Evolutionary conservation across 495 filamentous ascomycete genomes (phyloP).

Genomic region (Ascobolus immersus): DNA sequence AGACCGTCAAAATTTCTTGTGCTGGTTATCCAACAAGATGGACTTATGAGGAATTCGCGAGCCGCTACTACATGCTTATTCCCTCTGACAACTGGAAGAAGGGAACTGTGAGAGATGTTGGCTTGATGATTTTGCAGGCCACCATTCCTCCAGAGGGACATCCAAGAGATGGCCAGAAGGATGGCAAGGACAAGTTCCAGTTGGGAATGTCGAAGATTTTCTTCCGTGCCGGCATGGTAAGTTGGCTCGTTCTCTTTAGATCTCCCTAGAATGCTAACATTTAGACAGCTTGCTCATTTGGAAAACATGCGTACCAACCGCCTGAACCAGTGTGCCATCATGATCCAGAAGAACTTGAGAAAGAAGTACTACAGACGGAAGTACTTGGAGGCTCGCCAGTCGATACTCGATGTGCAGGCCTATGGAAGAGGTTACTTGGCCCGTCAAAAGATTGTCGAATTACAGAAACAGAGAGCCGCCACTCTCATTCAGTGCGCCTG

Average conservation of each 20-base stretch:
- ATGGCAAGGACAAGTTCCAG: slow-evolving; percentile 85
- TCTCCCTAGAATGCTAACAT: background rate
- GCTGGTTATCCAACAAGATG: slow-evolving; percentile 93
- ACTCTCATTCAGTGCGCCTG: slow-evolving; percentile 88
- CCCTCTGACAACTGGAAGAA: slow-evolving; percentile 77
- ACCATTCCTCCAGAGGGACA: slow-evolving; percentile 40
- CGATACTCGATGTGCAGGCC: slow-evolving; percentile 60
- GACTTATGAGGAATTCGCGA: slow-evolving; percentile 97
- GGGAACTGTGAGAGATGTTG: slow-evolving; percentile 67
- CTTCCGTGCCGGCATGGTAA: slow-evolving; percentile 81
- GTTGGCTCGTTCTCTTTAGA: background rate
- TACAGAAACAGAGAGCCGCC: slow-evolving; percentile 60
- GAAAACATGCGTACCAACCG: slow-evolving; percentile 77
- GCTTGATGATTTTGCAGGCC: slow-evolving; percentile 66
- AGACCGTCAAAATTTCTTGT: slow-evolving; percentile 93
- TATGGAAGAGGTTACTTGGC: slow-evolving; percentile 46
- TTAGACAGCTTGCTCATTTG: slow-evolving; percentile 47
- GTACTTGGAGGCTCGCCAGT: slow-evolving; percentile 62
- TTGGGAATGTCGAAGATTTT: slow-evolving; percentile 95
- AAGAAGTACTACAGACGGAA: slow-evolving; percentile 85
- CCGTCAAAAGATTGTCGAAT: slow-evolving; percentile 50
- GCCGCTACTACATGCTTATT: slow-evolving; percentile 95
- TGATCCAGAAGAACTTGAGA: slow-evolving; percentile 97
- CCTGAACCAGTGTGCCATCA: slow-evolving; percentile 79
- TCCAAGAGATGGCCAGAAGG: slow-evolving; percentile 31